Conservation (phyloP, 495 filamentous ascomycete genomes). For the Astrocystis sublimbata region DNA sequence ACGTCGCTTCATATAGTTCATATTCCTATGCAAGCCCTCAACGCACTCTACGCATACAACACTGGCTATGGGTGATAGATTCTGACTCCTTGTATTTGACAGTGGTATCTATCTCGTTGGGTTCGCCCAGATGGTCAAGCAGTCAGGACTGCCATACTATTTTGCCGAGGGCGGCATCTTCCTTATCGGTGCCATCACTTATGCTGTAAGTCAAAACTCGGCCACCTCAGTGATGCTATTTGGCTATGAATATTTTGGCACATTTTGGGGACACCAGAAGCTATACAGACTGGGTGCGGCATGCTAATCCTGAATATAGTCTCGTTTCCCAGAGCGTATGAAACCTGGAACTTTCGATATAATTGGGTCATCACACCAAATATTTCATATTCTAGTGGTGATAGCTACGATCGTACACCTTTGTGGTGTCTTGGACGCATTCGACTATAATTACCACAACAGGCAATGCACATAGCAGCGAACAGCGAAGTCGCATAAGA, state of each 20-base stretch:
- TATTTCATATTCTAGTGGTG: constrained; percentile 67
- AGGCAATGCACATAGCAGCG: constrained; percentile 24
- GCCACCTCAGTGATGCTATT: background rate
- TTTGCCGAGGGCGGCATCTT: constrained; percentile 39
- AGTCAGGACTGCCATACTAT: constrained; percentile 51
- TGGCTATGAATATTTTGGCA: too few relatives aligned
- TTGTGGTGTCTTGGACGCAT: constrained; percentile 57
- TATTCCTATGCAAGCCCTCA: too few relatives aligned
- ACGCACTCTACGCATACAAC: too few relatives aligned
- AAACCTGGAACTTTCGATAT: constrained; percentile 58
- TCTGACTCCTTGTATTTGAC: too few relatives aligned
- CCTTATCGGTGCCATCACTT: constrained; percentile 41
- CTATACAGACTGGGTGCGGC: constrained; percentile 17
- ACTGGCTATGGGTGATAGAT: too few relatives aligned
- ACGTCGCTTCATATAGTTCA: too few relatives aligned
- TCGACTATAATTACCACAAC: constrained; percentile 48
- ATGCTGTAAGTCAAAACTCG: constrained; percentile 41
- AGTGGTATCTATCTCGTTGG: constrained; percentile 45
- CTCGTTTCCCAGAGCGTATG: constrained; percentile 40
- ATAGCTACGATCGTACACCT: constrained; percentile 60
- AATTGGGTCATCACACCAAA: constrained; percentile 62
- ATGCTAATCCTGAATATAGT: constrained; percentile 26
- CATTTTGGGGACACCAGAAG: background rate
- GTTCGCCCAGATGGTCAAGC: constrained; percentile 38
- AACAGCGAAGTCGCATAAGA: too few relatives aligned